Conservation (phyloP, 2,329 filamentous ascomycete species). For the Hypomyces perniciosus region DNA sequence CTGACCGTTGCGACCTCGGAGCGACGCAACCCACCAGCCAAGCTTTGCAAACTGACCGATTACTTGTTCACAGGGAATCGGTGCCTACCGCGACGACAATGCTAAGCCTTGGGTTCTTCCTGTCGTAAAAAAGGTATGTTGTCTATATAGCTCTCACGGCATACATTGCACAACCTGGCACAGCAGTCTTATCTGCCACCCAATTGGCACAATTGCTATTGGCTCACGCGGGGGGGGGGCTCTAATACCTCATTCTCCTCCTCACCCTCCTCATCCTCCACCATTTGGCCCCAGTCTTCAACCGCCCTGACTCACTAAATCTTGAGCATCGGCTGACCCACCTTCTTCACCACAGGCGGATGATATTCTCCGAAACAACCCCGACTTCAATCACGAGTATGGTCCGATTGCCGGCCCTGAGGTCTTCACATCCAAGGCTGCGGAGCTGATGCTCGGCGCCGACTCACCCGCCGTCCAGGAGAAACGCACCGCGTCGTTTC, state of each 20-base stretch:
- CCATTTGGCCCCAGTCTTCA: not conserved
- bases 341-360: conserved; percentile 60
- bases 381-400: conserved; percentile 95
- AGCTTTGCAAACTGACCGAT: conserved; percentile 9
- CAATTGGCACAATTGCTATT: conserved; percentile 7
- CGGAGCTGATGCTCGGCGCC: conserved; percentile 78
- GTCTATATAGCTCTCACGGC: not conserved
- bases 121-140: conserved; percentile 83
- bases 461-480: conserved; percentile 78
- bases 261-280: not conserved
- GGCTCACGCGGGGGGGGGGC: not conserved
- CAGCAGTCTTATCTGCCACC: not conserved
- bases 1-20: conserved; percentile 7
- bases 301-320: not conserved
- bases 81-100: conserved; percentile 90
- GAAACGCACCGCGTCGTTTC: conserved; percentile 73
- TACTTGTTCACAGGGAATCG: conserved; percentile 53
- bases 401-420: conserved; percentile 87
- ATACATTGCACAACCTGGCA: not conserved
- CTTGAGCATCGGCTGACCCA: conserved; percentile 7
- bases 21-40: conserved; percentile 5
- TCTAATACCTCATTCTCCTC: not conserved
- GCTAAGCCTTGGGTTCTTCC: conserved; percentile 97
- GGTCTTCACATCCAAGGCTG: conserved; percentile 81
- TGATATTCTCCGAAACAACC: conserved; percentile 79